Percentiles rank a stretch among this genome's conserved stretches.
These are phyloP conservation scores for Solanum arcanum DNA, from an alignment of 257 asterid species.

Conservation along the genomic window DNA sequence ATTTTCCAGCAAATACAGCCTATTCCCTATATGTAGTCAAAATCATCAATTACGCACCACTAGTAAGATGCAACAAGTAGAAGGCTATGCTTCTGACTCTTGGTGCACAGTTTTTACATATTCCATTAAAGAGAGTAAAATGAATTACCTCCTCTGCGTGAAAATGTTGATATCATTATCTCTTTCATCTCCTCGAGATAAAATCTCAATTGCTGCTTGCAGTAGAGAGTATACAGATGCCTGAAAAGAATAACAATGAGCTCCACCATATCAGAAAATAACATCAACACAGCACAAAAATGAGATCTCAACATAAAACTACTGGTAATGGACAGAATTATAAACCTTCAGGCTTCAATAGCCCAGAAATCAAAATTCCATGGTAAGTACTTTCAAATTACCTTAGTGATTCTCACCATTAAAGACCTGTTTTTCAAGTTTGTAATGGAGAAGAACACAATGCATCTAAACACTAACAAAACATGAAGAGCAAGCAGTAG, in stretches of 20 bases:
- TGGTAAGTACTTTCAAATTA: background rate
- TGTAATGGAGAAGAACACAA: background rate
- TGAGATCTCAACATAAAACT: background rate
- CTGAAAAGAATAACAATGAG: slow-evolving; percentile 24
- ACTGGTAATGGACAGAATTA: background rate
- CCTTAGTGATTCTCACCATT: background rate
- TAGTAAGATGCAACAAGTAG: background rate
- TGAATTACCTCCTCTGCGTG: slow-evolving; percentile 70
- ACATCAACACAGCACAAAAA: background rate
- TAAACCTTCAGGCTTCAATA: background rate
- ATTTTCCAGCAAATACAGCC: background rate
- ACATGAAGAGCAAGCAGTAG: background rate
- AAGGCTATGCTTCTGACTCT: background rate
- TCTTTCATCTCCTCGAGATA: slow-evolving; percentile 93
- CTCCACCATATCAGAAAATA: background rate
- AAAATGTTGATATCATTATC: slow-evolving; percentile 71
- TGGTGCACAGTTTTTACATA: background rate
- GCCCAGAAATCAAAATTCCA: background rate
- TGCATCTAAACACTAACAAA: background rate
- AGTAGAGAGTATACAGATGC: slow-evolving; percentile 85
- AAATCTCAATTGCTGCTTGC: slow-evolving; percentile 77
- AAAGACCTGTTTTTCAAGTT: background rate
- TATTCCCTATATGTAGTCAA: background rate
- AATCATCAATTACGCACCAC: background rate
- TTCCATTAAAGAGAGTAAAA: background rate